A percentile compares a stretch with the other conserved stretches of the same genome.
Evolutionary conservation across 2,329 filamentous ascomycete genomes (phyloP).

Genomic region (Canariomyces notabilis): DNA sequence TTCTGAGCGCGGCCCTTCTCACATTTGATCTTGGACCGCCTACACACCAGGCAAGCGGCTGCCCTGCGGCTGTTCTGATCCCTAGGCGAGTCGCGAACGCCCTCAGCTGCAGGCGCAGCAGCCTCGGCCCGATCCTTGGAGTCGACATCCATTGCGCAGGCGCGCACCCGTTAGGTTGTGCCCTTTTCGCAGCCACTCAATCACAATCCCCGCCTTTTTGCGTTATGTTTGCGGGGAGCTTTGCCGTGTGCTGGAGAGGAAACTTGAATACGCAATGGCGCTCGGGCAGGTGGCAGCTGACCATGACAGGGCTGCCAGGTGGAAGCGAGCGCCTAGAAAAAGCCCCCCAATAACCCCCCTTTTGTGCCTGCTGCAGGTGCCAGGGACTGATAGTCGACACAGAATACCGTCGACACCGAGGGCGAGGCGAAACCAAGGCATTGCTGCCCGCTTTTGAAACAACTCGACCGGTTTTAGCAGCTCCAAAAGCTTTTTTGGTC

Average conservation of each 20-base stretch:
- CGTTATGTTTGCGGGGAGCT: slow-evolving; percentile 10
- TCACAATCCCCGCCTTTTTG: slow-evolving; percentile 9
- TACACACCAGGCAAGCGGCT: slow-evolving; percentile 39
- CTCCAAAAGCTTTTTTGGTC: background rate
- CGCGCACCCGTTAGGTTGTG: slow-evolving; percentile 9
- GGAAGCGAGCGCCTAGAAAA: background rate
- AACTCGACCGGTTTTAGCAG: background rate
- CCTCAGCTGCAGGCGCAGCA: slow-evolving; percentile 11
- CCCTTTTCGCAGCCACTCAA: slow-evolving; percentile 10
- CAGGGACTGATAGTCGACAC: background rate
- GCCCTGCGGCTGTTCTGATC: slow-evolving; percentile 25
- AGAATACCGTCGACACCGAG: background rate
- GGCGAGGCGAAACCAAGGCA: background rate
- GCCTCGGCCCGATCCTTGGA: slow-evolving; percentile 20
- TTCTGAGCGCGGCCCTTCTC: slow-evolving; percentile 48
- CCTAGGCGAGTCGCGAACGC: slow-evolving; percentile 16
- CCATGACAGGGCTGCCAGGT: background rate
- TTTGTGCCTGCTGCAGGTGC: background rate
- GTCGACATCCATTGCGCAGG: slow-evolving; percentile 13
- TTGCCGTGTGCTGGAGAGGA: background rate
- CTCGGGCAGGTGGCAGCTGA: background rate
- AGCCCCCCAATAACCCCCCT: too few species aligned
- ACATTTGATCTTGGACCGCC: slow-evolving; percentile 64
- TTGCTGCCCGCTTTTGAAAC: background rate
- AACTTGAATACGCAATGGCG: slow-evolving; percentile 4